Conservation (phyloP, 2,329 filamentous ascomycete genomes). For the Macrophomina tecta region DNA sequence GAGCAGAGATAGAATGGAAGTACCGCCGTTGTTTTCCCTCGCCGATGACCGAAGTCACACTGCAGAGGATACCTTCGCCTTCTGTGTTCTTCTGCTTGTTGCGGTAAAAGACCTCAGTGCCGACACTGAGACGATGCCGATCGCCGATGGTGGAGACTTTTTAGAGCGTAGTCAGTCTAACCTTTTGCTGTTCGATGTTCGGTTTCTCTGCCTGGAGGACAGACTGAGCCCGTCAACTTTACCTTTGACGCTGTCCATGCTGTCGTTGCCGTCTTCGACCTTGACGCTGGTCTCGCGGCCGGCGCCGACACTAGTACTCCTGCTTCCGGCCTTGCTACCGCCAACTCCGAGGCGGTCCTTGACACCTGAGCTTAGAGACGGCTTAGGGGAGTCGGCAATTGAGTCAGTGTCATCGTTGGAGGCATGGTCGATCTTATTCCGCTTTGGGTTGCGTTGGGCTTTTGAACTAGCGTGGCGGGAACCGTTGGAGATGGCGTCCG, state of each 20-base stretch:
- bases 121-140: constrained; percentile 43
- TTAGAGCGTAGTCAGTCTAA: constrained; percentile 27
- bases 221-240: constrained; percentile 33
- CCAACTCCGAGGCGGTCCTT: constrained; percentile 39
- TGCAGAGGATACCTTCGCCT: constrained; percentile 59
- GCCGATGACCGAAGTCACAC: constrained; percentile 58
- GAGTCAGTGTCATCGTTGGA: constrained; percentile 46
- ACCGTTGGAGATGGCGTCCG: constrained; percentile 46
- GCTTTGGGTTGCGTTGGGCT: constrained; percentile 43
- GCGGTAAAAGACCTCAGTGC: constrained; percentile 59
- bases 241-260: constrained; percentile 52
- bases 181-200: constrained; percentile 30
- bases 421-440: constrained; percentile 42
- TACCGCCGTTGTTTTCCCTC: constrained; percentile 58
- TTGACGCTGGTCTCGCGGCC: constrained; percentile 58
- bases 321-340: constrained; percentile 44
- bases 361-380: constrained; percentile 19
- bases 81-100: constrained; percentile 50
- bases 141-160: constrained; percentile 27
- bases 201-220: constrained; percentile 21
- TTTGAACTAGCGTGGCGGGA: constrained; percentile 47
- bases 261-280: constrained; percentile 54
- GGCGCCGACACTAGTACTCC: constrained; percentile 52
- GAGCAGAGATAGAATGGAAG: background rate
- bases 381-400: constrained; percentile 43